Base-by-base conservation (phyloP, 2,329 filamentous ascomycete species). In the Ceratocystis ficicola region DNA sequence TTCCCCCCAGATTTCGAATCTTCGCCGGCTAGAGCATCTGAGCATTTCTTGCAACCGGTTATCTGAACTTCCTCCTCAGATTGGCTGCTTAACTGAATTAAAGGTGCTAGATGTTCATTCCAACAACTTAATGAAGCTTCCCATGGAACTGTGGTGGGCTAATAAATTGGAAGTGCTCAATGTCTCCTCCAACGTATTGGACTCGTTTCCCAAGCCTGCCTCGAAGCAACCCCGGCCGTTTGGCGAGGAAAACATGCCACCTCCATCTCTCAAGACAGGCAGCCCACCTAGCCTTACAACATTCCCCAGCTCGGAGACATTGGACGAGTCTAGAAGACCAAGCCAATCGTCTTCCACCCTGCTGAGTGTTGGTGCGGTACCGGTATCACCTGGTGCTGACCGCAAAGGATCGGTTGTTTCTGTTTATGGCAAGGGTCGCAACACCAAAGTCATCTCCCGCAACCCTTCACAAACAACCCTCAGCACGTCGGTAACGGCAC, bases 131-230 rank as follows among this genome's bases (percentile, higher is more conserved):
- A 88, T 87, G 69, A 88, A 87, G 72, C 79, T 99, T 41, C 94
- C 94, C 1, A 85, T 89, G 72, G 94, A 99, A 73, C 82, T 99
- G n/a, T 99, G 94, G 94, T 93, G 90, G 80, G 93, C 93, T 63
- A 87, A 87, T 71, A 91, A 88, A 73, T 77, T 99, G 65, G 92
- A 97, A 75, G 93, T 88, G 0, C 82, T 99, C 67, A 99, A 99
- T 71, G 86, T 95, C 12, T 97, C 93, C 0, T 96, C 94, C 10
- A 99, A 99, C 71, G 87, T 97, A 5, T 80, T 99, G 22, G 88
- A 92, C 63, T 85, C 84, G 50, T 97, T 99, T 73, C 94, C 94
- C 0, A 96, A 95, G 73, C 90, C 90, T 25, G 82, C 86, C 1
- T 87, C 87, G 7, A 85, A 89, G 61, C 78, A 85, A 60, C 83